Evolutionary conservation across 306 rosid species (phyloP).

Genomic region (Lablab purpureus): DNA sequence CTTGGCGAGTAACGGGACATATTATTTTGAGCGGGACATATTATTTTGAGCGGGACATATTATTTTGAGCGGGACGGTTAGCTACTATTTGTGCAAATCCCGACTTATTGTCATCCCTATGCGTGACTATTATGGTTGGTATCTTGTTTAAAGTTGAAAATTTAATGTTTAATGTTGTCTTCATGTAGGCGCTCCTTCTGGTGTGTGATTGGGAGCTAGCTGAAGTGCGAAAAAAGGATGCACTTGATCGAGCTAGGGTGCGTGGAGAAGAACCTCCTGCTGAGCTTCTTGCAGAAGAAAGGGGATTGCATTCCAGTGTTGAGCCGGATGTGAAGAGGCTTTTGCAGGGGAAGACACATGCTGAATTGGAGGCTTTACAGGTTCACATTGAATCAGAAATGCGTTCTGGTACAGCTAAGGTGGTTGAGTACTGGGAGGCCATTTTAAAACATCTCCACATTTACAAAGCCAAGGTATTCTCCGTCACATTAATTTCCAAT

Average conservation of each 20-base stretch:
- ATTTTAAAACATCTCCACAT: conserved; percentile 85
- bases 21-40: too few relatives aligned
- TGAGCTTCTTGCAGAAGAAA: conserved; percentile 97
- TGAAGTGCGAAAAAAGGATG: conserved; percentile 93
- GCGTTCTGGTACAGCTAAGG: conserved; percentile 93
- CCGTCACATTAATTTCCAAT: conserved; percentile 30
- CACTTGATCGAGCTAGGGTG: conserved; percentile 94
- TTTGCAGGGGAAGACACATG: conserved; percentile 76
- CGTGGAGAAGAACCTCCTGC: conserved; percentile 97
- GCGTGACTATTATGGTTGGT: conserved; percentile 4
- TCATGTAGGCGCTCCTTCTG: conserved; percentile 84
- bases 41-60: too few relatives aligned
- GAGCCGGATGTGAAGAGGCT: conserved; percentile 81
- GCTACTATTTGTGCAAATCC: too few relatives aligned
- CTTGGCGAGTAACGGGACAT: too few relatives aligned
- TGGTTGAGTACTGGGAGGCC: conserved; percentile 97
- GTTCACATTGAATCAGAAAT: conserved; percentile 86
- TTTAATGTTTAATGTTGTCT: conserved; percentile 32
- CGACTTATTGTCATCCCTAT: too few relatives aligned
- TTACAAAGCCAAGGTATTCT: conserved; percentile 92
- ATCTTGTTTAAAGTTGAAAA: conserved; percentile 34
- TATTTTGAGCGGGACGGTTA: too few relatives aligned
- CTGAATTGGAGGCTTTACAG: conserved; percentile 77
- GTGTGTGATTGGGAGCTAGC: conserved; percentile 97
- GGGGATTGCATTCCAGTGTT: conserved; percentile 92